Conservation (phyloP, 805 yeast species). For the Metschnikowia hibisci region DNA sequence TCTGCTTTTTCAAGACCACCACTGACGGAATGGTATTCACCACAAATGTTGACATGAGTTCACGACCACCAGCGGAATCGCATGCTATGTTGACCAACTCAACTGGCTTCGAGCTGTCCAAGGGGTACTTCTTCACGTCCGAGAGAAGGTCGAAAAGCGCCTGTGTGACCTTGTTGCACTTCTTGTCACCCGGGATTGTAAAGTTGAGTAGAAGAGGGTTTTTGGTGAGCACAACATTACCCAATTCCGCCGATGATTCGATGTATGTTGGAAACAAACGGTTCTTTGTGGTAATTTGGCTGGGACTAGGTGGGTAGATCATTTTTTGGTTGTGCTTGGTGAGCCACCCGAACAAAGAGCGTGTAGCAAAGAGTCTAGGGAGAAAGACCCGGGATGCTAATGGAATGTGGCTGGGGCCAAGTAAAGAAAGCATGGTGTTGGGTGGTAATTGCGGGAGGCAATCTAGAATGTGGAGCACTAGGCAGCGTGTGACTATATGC, state of each 20-base stretch:
- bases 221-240: conserved; percentile 47
- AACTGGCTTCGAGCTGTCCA: conserved; percentile 40
- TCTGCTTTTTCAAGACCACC: conserved; percentile 62
- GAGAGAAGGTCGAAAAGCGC: conserved; percentile 45
- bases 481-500: neutral
- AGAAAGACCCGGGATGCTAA: conserved; percentile 9
- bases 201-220: conserved; percentile 70
- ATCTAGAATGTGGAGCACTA: neutral
- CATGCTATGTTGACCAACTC: conserved; percentile 69
- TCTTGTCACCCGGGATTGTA: conserved; percentile 60
- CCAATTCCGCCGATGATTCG: conserved; percentile 56
- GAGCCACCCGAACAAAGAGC: conserved; percentile 18
- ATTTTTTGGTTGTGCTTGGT: conserved; percentile 20
- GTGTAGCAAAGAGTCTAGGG: conserved; percentile 2
- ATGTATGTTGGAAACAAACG: conserved; percentile 41
- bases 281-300: conserved; percentile 36
- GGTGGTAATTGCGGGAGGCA: neutral
- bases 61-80: conserved; percentile 62
- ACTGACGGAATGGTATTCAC: conserved; percentile 60
- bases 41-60: conserved; percentile 52
- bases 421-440: conserved; percentile 8
- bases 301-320: conserved; percentile 41
- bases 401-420: conserved; percentile 8
- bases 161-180: conserved; percentile 59
- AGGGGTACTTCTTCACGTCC: conserved; percentile 21